Percentiles rank a stretch among this genome's conserved stretches.
Conservation (phyloP, 345 rosid species). For the Linum lewisii region DNA sequence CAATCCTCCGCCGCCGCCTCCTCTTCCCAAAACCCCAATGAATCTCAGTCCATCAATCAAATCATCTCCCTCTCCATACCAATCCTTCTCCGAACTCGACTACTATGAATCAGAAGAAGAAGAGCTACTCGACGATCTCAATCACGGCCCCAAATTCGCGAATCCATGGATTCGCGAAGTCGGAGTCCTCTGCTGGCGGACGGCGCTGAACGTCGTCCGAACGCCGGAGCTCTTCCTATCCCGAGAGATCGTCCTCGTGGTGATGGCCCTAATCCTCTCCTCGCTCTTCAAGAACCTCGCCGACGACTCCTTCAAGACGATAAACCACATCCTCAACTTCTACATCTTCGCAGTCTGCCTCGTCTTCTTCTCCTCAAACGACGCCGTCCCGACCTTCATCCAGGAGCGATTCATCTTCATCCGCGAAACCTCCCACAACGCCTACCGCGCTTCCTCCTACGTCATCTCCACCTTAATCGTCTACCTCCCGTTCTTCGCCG, state of each 20-base stretch:
- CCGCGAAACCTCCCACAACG: constrained; percentile 54
- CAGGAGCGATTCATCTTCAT: constrained; percentile 67
- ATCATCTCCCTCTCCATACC: constrained; percentile 21
- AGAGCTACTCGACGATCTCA: constrained; percentile 33
- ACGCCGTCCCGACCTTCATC: constrained; percentile 61
- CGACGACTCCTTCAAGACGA: constrained; percentile 18
- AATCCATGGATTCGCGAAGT: constrained; percentile 62
- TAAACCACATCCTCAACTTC: constrained; percentile 49
- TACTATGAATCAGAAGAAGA: constrained; percentile 27
- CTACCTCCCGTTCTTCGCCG: constrained; percentile 56
- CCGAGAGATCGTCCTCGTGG: constrained; percentile 37
- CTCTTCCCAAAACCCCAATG: constrained; percentile 26
- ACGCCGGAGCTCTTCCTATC: constrained; percentile 58
- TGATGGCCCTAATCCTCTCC: constrained; percentile 57
- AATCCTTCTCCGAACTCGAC: constrained; percentile 10
- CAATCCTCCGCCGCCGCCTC: no score
- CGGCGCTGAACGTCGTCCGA: constrained; percentile 37
- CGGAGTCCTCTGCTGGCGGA: constrained; percentile 43
- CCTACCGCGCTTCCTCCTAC: constrained; percentile 58
- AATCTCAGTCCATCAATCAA: constrained; percentile 18
- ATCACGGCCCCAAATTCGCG: constrained; percentile 42
- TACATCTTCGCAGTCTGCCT: constrained; percentile 53
- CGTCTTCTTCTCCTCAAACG: constrained; percentile 61
- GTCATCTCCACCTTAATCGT: constrained; percentile 48
- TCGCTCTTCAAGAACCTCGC: constrained; percentile 37